Percentiles rank a stretch among this genome's conserved stretches.
Conservation (phyloP, 306 rosid genomes). For the Ormosia semicastrata region DNA sequence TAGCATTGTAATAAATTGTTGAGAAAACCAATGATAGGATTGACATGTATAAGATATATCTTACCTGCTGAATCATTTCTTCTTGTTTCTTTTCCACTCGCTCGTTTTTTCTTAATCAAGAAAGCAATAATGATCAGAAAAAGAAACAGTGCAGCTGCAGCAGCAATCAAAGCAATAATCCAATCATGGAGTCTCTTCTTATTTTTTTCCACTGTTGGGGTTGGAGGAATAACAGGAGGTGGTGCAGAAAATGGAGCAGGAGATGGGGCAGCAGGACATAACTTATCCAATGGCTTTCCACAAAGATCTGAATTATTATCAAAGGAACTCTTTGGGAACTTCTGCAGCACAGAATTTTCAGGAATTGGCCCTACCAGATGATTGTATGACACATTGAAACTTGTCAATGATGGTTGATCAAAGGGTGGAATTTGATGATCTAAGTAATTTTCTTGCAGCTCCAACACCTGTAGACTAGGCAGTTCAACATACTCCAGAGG, state of each 20-base stretch:
- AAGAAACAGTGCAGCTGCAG: slow-evolving; percentile 33
- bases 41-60: not conserved
- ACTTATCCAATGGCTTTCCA: slow-evolving; percentile 51
- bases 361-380: slow-evolving; percentile 61
- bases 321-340: slow-evolving; percentile 47
- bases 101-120: slow-evolving; percentile 30
- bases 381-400: slow-evolving; percentile 61
- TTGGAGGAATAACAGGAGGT: not conserved
- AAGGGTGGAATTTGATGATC: slow-evolving; percentile 57
- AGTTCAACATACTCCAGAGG: slow-evolving; percentile 47
- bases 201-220: not conserved
- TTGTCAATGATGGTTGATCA: slow-evolving; percentile 50
- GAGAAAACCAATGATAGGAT: slow-evolving; percentile 3
- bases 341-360: slow-evolving; percentile 43
- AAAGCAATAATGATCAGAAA: slow-evolving; percentile 32
- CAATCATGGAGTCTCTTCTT: slow-evolving; percentile 29
- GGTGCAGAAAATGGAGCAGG: slow-evolving; percentile 15
- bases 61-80: slow-evolving; percentile 41
- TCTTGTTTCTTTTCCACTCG: slow-evolving; percentile 31
- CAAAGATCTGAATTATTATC: slow-evolving; percentile 56
- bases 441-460: slow-evolving; percentile 49
- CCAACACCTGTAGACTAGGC: slow-evolving; percentile 34
- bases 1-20: not conserved
- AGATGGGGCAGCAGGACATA: slow-evolving; percentile 36
- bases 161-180: slow-evolving; percentile 43